Evolutionary conservation across 148 eudicot genomes (phyloP), one percentile per base, ranked within the genome.

Genomic region (Arbutus unedo): DNA sequence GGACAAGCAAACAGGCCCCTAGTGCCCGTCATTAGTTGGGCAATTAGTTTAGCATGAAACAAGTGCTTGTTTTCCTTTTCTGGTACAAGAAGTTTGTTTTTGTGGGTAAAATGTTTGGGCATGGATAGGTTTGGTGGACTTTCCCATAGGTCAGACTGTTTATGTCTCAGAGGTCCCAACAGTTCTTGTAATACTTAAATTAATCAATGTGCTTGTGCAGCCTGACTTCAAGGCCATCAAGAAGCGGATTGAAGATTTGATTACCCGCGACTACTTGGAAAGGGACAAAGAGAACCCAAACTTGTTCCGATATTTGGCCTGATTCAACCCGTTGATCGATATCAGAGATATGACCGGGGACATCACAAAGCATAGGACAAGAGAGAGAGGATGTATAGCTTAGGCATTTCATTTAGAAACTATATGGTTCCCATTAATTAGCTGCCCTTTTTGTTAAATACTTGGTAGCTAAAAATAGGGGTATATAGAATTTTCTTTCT

Each of bases 221-320:
- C 91, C 89, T 50, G 88, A 89, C 44, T 67, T 89, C 21, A 89
- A 83, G 82, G 80, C 78, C 64, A 89, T 89, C 50, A 87, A 89
- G 80, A 87, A 81, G 89, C 78, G 91, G 80, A 85, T 89, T 19
- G 91, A 89, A 78, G 89, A 89, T 85, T 77, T 89, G 79, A 89
- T 89, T 48, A 81, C 88, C 19, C 55, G 88, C 6, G 91, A 89
- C 14, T 89, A 87, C 66, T 78, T 89, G 80, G 89, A 85, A 77
- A 88, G 90, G 64, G 90, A 88, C 79, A 50, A 11, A 68, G 87
- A 82, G 43, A 82, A 86, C 74, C 82, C 89, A 4, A 81, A 85
- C 54, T 0, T 55, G 56, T 89, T 82, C 84, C 77, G 51, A 73
- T 87, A 89, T 55, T 57, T 89, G 81, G 91, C 91, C 14, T 89